Conservation (phyloP, 345 rosid genomes). For the sweet orange (Citrus sinensis) region DNA sequence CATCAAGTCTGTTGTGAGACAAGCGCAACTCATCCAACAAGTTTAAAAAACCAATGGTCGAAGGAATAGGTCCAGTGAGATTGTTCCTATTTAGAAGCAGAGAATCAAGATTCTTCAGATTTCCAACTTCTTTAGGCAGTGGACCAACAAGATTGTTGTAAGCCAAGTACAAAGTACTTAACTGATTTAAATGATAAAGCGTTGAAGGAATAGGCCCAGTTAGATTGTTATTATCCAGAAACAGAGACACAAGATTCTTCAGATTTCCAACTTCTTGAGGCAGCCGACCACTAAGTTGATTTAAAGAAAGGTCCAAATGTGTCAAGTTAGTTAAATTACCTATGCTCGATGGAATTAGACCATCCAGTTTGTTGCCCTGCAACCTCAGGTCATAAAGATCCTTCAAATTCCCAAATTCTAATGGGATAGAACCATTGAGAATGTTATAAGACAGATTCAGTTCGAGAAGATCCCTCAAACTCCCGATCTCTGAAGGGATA, state of each 20-base stretch:
- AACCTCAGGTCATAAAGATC: fast-evolving
- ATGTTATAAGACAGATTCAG: not conserved
- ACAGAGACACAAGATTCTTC: fast-evolving
- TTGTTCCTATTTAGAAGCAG: too few species aligned
- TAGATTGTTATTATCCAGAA: not conserved
- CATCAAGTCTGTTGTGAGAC: not conserved
- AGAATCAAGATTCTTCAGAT: not conserved
- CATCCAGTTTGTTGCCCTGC: not conserved
- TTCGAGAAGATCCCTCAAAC: too few species aligned
- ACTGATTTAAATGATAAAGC: not conserved
- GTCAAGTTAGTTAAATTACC: not conserved
- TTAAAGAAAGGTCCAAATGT: not conserved
- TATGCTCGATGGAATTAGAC: not conserved
- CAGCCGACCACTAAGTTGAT: not conserved
- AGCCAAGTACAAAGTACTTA: too few species aligned
- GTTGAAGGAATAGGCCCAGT: not conserved
- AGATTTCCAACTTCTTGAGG: not conserved
- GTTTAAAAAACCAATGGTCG: not conserved
- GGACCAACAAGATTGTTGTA: not conserved
- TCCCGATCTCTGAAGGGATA: not conserved
- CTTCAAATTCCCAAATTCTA: not conserved
- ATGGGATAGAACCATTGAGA: not conserved
- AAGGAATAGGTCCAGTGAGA: not conserved
- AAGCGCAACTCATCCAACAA: too few species aligned
- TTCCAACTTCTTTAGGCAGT: not conserved